phyloP scores from a whole-genome alignment of 2,329 filamentous ascomycete species.

The Rhynchosporium secalis region DNA sequence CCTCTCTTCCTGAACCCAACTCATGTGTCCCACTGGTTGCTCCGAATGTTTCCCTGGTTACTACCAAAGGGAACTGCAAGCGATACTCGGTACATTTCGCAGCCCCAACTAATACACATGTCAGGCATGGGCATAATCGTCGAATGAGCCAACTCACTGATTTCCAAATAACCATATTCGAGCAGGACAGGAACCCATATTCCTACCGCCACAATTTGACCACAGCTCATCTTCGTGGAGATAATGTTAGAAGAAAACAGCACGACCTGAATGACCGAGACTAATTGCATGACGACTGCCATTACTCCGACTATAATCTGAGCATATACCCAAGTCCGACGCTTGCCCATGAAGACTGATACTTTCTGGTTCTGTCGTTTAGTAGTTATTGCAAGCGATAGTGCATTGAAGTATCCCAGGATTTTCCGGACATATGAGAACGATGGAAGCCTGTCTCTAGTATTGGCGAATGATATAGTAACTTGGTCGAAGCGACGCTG shows the following conservation, averaged over 20 bases:
- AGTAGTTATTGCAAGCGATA: no score
- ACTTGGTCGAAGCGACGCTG: not conserved
- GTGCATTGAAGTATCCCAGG: no score
- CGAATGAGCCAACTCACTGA: constrained; percentile 12
- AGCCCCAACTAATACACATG: not conserved
- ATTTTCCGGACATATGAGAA: not conserved
- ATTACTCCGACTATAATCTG: constrained; percentile 6
- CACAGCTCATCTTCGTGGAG: constrained; percentile 18
- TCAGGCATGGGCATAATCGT: not conserved
- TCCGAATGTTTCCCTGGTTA: not conserved
- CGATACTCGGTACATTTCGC: not conserved
- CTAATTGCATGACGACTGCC: constrained; percentile 10
- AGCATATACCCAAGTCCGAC: constrained; percentile 4
- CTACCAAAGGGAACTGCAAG: not conserved
- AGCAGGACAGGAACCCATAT: constrained; percentile 21
- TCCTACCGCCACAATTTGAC: constrained; percentile 18
- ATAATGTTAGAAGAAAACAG: constrained; percentile 15
- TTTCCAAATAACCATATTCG: constrained; percentile 21
- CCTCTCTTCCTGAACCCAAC: not conserved
- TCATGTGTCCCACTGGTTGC: not conserved
- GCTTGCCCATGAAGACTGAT: not conserved
- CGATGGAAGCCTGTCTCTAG: not conserved
- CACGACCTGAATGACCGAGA: constrained; percentile 2
- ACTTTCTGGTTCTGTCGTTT: not conserved
- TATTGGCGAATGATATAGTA: not conserved